Conservation (phyloP, 345 rosid genomes). For the Turritis glabra region DNA sequence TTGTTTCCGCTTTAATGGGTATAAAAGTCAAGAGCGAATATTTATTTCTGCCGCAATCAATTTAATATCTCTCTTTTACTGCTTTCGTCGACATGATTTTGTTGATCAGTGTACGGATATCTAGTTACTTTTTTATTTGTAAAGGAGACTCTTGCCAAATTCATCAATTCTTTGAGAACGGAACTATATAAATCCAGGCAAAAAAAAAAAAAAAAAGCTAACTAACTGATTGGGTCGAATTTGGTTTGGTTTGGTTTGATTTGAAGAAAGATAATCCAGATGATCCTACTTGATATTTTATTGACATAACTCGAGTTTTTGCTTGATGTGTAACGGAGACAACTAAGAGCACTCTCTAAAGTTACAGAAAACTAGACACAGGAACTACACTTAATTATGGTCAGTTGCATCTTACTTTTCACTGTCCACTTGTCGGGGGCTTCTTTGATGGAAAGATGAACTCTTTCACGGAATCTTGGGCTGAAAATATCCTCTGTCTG, state of each 20-base stretch:
- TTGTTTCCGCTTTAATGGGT: neutral
- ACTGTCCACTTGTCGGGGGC: constrained; percentile 11
- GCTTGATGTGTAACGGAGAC: neutral
- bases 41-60: constrained; percentile 6
- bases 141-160: neutral
- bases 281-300: neutral
- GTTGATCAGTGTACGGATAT: neutral
- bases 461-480: constrained; percentile 56
- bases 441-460: constrained; percentile 57
- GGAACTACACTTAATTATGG: neutral
- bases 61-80: neutral
- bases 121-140: no score
- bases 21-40: constrained; percentile 14
- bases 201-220: no score
- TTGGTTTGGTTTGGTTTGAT: no score
- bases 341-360: neutral
- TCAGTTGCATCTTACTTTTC: neutral
- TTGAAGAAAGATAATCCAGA: neutral
- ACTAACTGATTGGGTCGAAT: neutral
- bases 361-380: neutral
- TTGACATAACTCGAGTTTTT: constrained; percentile 7
- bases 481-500: constrained; percentile 60
- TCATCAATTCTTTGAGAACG: neutral
- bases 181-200: no score
- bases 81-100: no score